Conservation (phyloP, 2,329 filamentous ascomycete genomes). For the Pseudogymnoascus sp. region DNA sequence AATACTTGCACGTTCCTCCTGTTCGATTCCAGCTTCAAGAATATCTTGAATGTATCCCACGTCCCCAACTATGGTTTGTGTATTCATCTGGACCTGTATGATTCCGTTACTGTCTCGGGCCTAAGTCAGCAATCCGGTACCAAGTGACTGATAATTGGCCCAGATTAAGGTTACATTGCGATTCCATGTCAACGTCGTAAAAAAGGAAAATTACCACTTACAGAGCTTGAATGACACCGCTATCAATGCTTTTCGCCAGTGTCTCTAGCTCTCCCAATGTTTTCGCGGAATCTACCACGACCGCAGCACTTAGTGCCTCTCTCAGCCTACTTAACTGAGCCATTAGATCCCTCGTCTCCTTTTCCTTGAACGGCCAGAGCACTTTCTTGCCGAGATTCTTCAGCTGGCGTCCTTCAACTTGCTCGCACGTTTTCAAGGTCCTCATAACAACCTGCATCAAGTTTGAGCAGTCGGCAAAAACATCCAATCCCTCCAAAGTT, state of each 20-base stretch:
- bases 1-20: conserved; percentile 7
- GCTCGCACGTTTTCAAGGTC: conserved; percentile 9
- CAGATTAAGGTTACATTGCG: background rate
- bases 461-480: conserved; percentile 10
- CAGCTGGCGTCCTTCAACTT: conserved; percentile 6
- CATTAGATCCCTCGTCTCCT: conserved; percentile 11
- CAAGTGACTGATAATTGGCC: background rate
- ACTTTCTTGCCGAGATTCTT: conserved; percentile 11
- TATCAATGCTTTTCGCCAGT: background rate
- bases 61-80: background rate
- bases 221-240: conserved; percentile 1
- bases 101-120: background rate
- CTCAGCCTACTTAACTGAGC: conserved; percentile 2
- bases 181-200: background rate
- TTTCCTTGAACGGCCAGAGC: conserved; percentile 13
- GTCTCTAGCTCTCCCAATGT: background rate
- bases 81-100: background rate
- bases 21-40: conserved; percentile 4
- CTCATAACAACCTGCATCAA: conserved; percentile 7
- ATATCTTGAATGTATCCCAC: conserved; percentile 6
- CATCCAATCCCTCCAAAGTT: conserved; percentile 6
- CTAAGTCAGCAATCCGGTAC: background rate
- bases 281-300: conserved; percentile 10
- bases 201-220: background rate
- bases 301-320: conserved; percentile 8